Base-by-base conservation (phyloP, 192 early-diverging fungal species). In the Coemansia sp. region DNA sequence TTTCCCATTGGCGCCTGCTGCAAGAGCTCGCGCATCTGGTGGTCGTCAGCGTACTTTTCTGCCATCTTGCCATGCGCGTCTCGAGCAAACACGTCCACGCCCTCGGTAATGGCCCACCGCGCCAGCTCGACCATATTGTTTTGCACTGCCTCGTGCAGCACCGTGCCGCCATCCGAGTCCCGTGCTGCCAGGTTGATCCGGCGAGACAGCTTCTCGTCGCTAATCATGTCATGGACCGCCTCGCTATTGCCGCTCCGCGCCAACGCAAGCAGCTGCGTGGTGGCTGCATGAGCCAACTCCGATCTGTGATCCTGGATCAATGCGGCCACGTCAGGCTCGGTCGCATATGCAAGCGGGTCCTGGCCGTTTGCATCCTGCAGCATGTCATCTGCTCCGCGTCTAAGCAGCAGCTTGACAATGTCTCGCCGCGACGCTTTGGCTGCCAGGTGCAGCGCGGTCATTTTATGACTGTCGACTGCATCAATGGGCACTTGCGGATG, bases 401-500 rank as follows among this genome's bases (percentile, higher is more conserved):
- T 81, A 30, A 92, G 76, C 21, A 92, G 62, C 26, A 90, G 53
- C 47, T 83, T 83, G 12, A 89, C 78, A 10, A 90, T 74, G 42
- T 90, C 88, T 6, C 71, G 59, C 28, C 87, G 76, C 14, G 85
- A 79, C 39, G 83, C 72, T 60, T 83, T 87, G 32, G 89, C 72
- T 0, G 88, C 90, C 55, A 87, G 58, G 54, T 92, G 90, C 40
- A 92, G 60, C 8, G 88, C 84, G 0, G 89, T 92, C 60, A 85
- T 82, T 11, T 88, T 86, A 26, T 85, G 76, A 28, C 59, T 61
- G 41, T 83, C 80, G 1, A 78, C 56, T 2, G 81, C 78, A 46
- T 88, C 83, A 11, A 86, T 60, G 4, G 75, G 75, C 40, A 85
- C 73, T 15, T 62, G 53, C 11, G 67, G 74, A 9, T 64, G 52